These are phyloP conservation scores for Amaranthus palmeri DNA, from an alignment of 148 eudicot genomes.

Conservation along the genomic window DNA sequence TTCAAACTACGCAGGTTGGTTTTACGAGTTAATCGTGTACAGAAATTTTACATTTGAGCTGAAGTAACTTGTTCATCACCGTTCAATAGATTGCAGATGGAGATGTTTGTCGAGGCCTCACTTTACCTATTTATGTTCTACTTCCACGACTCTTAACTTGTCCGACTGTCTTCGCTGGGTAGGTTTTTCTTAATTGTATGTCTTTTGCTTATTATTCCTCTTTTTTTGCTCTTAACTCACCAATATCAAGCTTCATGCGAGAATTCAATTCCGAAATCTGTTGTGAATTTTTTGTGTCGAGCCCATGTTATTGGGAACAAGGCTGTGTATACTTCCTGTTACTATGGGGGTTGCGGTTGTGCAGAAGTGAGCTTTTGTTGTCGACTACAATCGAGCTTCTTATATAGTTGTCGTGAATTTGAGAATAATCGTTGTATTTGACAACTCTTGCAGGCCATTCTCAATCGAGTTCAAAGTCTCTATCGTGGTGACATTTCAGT, in stretches of 20 bases:
- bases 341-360: too few relatives aligned
- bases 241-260: background rate
- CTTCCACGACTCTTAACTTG: conserved; percentile 81
- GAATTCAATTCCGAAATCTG: too few relatives aligned
- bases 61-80: background rate
- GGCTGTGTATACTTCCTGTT: too few relatives aligned
- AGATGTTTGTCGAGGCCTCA: conserved; percentile 55
- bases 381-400: too few relatives aligned
- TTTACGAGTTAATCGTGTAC: background rate
- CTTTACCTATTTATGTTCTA: conserved; percentile 58
- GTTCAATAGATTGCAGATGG: conserved; percentile 73
- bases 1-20: conserved; percentile 67
- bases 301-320: too few relatives aligned
- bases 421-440: background rate
- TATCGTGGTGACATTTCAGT: conserved; percentile 49
- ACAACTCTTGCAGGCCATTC: conserved; percentile 51
- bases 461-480: conserved; percentile 71
- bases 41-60: background rate
- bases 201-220: background rate
- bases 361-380: too few relatives aligned
- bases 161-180: conserved; percentile 72
- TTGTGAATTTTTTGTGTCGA: too few relatives aligned
- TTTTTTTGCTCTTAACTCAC: background rate
- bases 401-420: background rate
- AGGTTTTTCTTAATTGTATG: conserved; percentile 19